Conservation (phyloP, 192 early-diverging fungal species). For the Tieghemiomyces parasiticus region DNA sequence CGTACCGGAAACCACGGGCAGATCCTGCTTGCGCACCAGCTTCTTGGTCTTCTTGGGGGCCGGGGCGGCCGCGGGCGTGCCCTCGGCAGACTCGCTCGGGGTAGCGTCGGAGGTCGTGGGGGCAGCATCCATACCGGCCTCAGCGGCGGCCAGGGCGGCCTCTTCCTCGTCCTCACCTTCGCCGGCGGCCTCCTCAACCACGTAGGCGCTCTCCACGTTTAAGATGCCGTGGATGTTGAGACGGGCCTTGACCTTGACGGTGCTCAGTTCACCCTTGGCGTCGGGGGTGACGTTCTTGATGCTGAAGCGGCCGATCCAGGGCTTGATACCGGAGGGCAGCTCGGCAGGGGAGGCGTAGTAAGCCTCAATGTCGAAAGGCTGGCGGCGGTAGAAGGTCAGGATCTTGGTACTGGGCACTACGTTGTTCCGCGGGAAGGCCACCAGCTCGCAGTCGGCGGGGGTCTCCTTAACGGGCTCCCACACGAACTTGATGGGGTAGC, state of each 20-base stretch:
- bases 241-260: conserved; percentile 83
- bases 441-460: conserved; percentile 62
- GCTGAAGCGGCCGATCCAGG: conserved; percentile 72
- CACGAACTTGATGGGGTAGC: conserved; percentile 76
- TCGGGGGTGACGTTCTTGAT: conserved; percentile 64
- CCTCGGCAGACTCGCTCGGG: conserved; percentile 8
- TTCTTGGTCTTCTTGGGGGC: conserved; percentile 77
- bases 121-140: conserved; percentile 16
- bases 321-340: conserved; percentile 60
- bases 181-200: conserved; percentile 76
- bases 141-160: conserved; percentile 10
- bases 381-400: conserved; percentile 78
- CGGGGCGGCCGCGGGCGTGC: conserved; percentile 1
- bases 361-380: conserved; percentile 72
- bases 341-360: conserved; percentile 50
- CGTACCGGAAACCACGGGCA: conserved; percentile 50
- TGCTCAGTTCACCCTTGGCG: conserved; percentile 48
- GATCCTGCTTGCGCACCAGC: conserved; percentile 73
- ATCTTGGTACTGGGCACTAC: conserved; percentile 79
- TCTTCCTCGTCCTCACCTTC: conserved; percentile 55
- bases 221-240: conserved; percentile 76
- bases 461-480: conserved; percentile 52
- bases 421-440: conserved; percentile 80
- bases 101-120: conserved; percentile 16
- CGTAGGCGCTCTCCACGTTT: conserved; percentile 66